Percentiles rank a stretch among this genome's conserved stretches.
Conservation (phyloP, 306 rosid species). For the Malus sylvestris region DNA sequence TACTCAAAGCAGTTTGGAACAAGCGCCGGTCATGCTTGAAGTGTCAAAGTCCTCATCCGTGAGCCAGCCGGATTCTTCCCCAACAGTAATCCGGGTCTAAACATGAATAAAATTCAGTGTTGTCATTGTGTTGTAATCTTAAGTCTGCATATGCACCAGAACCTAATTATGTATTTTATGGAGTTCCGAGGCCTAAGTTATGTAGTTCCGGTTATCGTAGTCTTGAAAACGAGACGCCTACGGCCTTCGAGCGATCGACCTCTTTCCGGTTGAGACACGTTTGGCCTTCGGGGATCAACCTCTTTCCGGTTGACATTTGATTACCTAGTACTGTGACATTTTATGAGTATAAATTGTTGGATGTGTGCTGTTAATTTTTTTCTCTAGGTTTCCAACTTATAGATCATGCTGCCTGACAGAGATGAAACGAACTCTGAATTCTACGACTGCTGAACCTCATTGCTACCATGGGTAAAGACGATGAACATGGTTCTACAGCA, state of each 20-base stretch:
- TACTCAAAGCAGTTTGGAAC: conserved; percentile 82
- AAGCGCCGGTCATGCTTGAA: conserved; percentile 58
- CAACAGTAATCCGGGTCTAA: conserved; percentile 56
- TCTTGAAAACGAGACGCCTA: not conserved
- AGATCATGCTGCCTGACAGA: not conserved
- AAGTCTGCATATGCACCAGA: conserved; percentile 13
- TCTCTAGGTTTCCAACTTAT: not conserved
- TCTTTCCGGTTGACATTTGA: not conserved
- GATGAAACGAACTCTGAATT: too few relatives aligned
- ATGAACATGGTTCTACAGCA: not conserved
- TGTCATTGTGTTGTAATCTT: conserved; percentile 11
- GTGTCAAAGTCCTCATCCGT: conserved; percentile 88
- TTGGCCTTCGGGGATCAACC: conserved; percentile 1
- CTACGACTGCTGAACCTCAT: too few relatives aligned
- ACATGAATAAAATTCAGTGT: not conserved
- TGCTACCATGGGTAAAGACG: not conserved
- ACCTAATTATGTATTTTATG: conserved; percentile 3
- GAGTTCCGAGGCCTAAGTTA: conserved; percentile 19
- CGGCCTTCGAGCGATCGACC: not conserved
- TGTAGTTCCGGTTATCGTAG: not conserved
- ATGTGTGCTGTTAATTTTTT: not conserved
- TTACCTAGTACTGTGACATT: not conserved
- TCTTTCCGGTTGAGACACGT: not conserved
- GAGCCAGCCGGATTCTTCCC: conserved; percentile 83
- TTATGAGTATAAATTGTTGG: not conserved